phyloP scores from a whole-genome alignment of 768 basidiomycete species.

The Boletus insuetus region DNA sequence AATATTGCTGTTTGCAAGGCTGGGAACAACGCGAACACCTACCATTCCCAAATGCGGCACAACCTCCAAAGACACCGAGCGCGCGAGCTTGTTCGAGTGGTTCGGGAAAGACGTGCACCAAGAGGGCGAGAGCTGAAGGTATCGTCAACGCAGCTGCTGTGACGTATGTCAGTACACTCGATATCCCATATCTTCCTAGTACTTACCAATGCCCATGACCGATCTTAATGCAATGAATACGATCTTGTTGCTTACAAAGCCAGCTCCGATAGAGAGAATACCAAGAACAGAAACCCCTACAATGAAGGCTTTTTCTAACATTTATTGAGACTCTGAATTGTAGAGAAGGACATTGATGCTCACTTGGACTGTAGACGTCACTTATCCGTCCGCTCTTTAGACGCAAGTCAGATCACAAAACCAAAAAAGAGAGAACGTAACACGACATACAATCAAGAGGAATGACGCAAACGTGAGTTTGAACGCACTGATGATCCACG shows the following conservation, averaged over 20 bases:
- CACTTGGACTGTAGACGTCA: conserved; percentile 27
- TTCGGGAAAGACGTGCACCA: conserved; percentile 50
- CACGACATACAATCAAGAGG: conserved; percentile 21
- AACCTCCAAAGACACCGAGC: conserved; percentile 44
- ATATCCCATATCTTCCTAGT: background rate
- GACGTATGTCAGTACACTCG: background rate
- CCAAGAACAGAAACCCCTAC: conserved; percentile 41
- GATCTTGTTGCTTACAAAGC: conserved; percentile 46
- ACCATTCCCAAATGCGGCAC: conserved; percentile 47
- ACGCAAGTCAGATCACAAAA: conserved; percentile 8
- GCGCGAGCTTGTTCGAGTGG: conserved; percentile 46
- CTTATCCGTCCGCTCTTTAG: conserved; percentile 27
- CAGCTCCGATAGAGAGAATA: conserved; percentile 42
- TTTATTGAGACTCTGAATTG: conserved; percentile 29
- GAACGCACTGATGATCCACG: conserved; percentile 43
- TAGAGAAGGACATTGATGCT: conserved; percentile 17
- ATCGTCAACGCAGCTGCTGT: conserved; percentile 49
- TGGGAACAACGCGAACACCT: background rate
- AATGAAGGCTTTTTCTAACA: conserved; percentile 41
- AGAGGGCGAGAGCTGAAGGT: conserved; percentile 48
- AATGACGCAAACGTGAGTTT: conserved; percentile 48
- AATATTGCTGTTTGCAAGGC: background rate
- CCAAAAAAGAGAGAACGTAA: background rate
- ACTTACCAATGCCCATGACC: conserved; percentile 45
- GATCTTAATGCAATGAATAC: conserved; percentile 50